Conservation (phyloP, 2,329 filamentous ascomycete species). For the Diaporthe helianthi region DNA sequence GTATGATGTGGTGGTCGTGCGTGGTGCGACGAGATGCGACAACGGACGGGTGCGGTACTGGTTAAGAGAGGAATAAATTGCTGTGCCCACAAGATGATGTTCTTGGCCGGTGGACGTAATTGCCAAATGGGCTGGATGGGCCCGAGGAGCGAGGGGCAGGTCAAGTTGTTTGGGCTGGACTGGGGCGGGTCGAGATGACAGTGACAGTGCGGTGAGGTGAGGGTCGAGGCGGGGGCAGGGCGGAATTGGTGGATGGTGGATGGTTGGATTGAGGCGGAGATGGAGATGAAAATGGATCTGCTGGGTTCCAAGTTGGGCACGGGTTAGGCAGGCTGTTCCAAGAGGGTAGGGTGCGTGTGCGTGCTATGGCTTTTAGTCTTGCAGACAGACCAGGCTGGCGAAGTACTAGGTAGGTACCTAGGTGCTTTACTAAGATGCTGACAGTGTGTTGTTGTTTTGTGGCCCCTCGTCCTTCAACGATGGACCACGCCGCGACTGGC, state of each 20-base stretch:
- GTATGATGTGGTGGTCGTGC: slow-evolving; percentile 8
- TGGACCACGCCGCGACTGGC: slow-evolving; percentile 14
- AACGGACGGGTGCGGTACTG: neutral
- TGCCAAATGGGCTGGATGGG: slow-evolving; percentile 24
- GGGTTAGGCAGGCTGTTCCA: slow-evolving; percentile 10
- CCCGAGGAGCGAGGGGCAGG: slow-evolving; percentile 1
- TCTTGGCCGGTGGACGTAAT: slow-evolving; percentile 6
- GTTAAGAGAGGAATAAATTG: slow-evolving; percentile 16
- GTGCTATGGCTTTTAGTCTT: too few species aligned
- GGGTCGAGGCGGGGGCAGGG: slow-evolving; percentile 22
- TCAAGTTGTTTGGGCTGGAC: slow-evolving; percentile 26
- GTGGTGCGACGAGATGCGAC: slow-evolving; percentile 17
- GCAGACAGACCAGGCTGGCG: neutral
- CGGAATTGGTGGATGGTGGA: slow-evolving; percentile 16
- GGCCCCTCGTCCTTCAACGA: slow-evolving; percentile 1
- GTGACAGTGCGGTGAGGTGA: slow-evolving; percentile 22
- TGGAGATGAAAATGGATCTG: slow-evolving; percentile 21
- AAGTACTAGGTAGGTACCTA: neutral
- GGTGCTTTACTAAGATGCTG: slow-evolving; percentile 7
- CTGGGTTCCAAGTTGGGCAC: slow-evolving; percentile 22
- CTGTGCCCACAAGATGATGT: slow-evolving; percentile 15
- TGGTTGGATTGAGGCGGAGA: slow-evolving; percentile 16
- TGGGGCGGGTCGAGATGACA: slow-evolving; percentile 22
- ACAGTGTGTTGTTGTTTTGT: neutral
- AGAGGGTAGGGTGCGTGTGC: neutral